These are phyloP conservation scores for Malassezia obtusa DNA, from an alignment of 1,284 basidiomycete genomes.

Conservation along the genomic window DNA sequence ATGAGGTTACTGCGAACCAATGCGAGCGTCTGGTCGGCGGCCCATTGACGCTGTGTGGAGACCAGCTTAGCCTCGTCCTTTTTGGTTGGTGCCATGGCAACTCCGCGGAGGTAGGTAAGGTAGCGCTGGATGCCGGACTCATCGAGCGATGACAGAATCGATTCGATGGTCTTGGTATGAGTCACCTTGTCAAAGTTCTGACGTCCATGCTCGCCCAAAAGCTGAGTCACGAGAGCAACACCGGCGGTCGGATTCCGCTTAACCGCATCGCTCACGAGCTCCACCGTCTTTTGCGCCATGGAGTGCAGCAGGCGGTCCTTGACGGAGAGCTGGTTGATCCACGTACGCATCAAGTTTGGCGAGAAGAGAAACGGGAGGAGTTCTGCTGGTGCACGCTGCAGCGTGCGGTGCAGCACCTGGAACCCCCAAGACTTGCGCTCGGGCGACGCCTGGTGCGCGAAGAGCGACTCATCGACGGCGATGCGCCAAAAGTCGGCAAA, in stretches of 20 bases:
- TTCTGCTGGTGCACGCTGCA: conserved; percentile 60
- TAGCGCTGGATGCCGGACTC: conserved; percentile 67
- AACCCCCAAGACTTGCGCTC: conserved; percentile 95
- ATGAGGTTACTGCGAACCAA: conserved; percentile 71
- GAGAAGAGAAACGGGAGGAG: conserved; percentile 81
- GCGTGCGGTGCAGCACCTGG: conserved; percentile 72
- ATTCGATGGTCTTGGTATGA: conserved; percentile 83
- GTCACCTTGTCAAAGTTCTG: conserved; percentile 85
- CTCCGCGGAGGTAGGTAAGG: conserved; percentile 57
- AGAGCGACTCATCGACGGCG: conserved; percentile 84
- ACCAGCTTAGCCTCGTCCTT: conserved; percentile 19
- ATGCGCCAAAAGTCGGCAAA: conserved; percentile 84
- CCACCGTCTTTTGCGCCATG: conserved; percentile 55
- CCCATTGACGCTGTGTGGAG: conserved; percentile 56
- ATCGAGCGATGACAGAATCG: conserved; percentile 67
- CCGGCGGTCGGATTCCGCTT: conserved; percentile 68
- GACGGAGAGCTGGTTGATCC: conserved; percentile 88
- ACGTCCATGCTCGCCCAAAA: conserved; percentile 75
- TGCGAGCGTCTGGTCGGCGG: conserved; percentile 71
- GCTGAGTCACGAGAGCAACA: conserved; percentile 72
- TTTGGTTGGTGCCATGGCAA: conserved; percentile 40
- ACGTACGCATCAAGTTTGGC: conserved; percentile 87
- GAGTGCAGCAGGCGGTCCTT: conserved; percentile 80
- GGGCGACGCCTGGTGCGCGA: conserved; percentile 69
- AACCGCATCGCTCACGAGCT: conserved; percentile 65